A percentile compares a stretch with the other conserved stretches of the same genome.
Conservation (phyloP, 768 basidiomycete species). For the Leucosporidium scottii region DNA sequence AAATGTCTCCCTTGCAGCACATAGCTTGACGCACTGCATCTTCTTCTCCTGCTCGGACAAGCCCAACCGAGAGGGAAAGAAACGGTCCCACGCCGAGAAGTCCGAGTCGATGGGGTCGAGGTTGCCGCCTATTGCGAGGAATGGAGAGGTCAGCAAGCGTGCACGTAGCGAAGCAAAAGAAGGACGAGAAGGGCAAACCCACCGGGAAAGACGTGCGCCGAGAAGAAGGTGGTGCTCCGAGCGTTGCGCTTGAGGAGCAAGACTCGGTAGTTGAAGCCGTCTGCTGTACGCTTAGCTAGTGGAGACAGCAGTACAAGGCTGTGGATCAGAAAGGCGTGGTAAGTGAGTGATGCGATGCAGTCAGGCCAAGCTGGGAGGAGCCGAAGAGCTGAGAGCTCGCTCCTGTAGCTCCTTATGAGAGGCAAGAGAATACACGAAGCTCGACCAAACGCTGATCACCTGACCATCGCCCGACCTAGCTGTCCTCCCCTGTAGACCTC, state of each 20-base stretch:
- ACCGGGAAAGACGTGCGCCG: constrained; percentile 35
- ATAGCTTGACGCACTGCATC: constrained; percentile 11
- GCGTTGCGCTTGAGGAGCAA: constrained; percentile 27
- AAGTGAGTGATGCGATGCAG: no score
- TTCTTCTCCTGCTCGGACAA: neutral
- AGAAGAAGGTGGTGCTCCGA: constrained; percentile 10
- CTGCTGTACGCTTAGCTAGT: neutral
- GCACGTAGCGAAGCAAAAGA: neutral
- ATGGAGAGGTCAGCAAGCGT: neutral
- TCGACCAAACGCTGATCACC: no score
- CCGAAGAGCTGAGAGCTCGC: no score
- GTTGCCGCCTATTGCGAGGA: constrained; percentile 11
- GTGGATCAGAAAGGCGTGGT: neutral
- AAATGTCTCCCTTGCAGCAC: constrained; percentile 32
- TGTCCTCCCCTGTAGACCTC: no score
- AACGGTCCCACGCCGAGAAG: neutral
- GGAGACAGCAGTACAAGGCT: constrained; percentile 18
- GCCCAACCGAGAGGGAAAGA: neutral
- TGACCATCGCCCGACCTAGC: no score
- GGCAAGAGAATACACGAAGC: no score
- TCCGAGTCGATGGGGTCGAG: constrained; percentile 18
- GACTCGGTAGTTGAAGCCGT: constrained; percentile 33
- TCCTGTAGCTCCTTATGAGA: no score
- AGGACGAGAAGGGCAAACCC: neutral
- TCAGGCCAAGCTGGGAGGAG: no score